phyloP scores from a whole-genome alignment of 2,329 filamentous ascomycete species.

The Penicillium sp. region DNA sequence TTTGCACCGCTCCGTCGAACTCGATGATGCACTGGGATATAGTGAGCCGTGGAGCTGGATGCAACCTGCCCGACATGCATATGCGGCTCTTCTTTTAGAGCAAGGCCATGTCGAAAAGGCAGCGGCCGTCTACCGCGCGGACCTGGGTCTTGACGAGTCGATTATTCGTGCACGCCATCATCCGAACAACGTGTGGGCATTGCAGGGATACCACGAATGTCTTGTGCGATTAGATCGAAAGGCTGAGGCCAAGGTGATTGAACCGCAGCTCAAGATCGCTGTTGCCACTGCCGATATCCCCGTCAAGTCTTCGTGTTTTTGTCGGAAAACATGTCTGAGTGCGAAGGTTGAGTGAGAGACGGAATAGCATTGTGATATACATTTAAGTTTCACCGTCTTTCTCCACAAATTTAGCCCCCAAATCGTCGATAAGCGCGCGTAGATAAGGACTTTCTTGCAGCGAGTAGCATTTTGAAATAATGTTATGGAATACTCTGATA shows the following conservation, averaged over 20 bases:
- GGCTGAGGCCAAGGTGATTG: slow-evolving; percentile 46
- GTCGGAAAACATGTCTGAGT: no score
- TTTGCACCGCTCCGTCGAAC: slow-evolving; percentile 52
- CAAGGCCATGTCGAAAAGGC: slow-evolving; percentile 56
- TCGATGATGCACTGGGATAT: slow-evolving; percentile 61
- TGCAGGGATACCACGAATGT: slow-evolving; percentile 69
- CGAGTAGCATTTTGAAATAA: no score
- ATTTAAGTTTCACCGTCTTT: no score
- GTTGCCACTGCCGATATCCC: slow-evolving; percentile 55
- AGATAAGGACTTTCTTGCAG: no score
- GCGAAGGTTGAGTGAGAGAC: no score
- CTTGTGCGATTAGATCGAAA: slow-evolving; percentile 50
- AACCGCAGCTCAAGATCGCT: slow-evolving; percentile 49
- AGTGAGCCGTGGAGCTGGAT: slow-evolving; percentile 77
- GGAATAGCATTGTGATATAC: no score
- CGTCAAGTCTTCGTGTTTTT: slow-evolving; percentile 56
- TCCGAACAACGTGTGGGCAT: slow-evolving; percentile 67
- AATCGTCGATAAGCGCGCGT: no score
- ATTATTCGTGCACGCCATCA: slow-evolving; percentile 61
- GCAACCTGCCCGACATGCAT: slow-evolving; percentile 66
- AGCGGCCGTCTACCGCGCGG: slow-evolving; percentile 53
- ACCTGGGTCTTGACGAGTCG: slow-evolving; percentile 55
- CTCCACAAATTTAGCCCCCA: no score
- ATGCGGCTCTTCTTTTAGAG: slow-evolving; percentile 63
- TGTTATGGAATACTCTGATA: no score